Percentiles rank a stretch among this genome's conserved stretches.
These are phyloP conservation scores for Coniochaeta pulveracea DNA, from an alignment of 2,329 filamentous ascomycete species.

Conservation along the genomic window DNA sequence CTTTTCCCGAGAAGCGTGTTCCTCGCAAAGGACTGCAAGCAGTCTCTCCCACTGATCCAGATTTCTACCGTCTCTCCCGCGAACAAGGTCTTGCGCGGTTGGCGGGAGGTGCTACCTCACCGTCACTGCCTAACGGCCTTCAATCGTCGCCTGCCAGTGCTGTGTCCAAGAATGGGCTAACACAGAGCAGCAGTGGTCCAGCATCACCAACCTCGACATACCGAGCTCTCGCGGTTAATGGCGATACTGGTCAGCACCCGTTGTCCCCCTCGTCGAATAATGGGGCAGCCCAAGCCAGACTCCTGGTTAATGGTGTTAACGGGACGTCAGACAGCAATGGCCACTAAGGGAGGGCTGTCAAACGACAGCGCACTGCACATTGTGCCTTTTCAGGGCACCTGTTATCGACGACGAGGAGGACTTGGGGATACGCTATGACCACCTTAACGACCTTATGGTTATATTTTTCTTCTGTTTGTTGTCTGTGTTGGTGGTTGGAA, in stretches of 20 bases:
- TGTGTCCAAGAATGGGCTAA: slow-evolving; percentile 11
- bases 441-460: no score
- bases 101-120: slow-evolving; percentile 31
- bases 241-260: slow-evolving; percentile 7
- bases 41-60: slow-evolving; percentile 43
- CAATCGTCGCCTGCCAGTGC: slow-evolving; percentile 30
- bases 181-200: slow-evolving; percentile 19
- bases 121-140: slow-evolving; percentile 32
- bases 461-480: no score
- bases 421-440: no score
- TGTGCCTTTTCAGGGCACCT: no score
- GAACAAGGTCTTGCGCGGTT: slow-evolving; percentile 48
- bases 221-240: slow-evolving; percentile 10
- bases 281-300: slow-evolving; percentile 12
- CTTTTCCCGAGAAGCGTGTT: slow-evolving; percentile 42
- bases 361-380: no score
- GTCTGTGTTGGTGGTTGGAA: no score
- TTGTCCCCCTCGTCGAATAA: slow-evolving; percentile 15
- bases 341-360: no score
- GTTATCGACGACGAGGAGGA: no score
- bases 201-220: slow-evolving; percentile 11
- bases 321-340: background rate
- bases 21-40: slow-evolving; percentile 42
- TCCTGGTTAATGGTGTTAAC: slow-evolving; percentile 16
- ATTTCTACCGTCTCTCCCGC: slow-evolving; percentile 41